These are phyloP conservation scores for Cornus florida DNA, from an alignment of 148 eudicot species.

Conservation along the genomic window DNA sequence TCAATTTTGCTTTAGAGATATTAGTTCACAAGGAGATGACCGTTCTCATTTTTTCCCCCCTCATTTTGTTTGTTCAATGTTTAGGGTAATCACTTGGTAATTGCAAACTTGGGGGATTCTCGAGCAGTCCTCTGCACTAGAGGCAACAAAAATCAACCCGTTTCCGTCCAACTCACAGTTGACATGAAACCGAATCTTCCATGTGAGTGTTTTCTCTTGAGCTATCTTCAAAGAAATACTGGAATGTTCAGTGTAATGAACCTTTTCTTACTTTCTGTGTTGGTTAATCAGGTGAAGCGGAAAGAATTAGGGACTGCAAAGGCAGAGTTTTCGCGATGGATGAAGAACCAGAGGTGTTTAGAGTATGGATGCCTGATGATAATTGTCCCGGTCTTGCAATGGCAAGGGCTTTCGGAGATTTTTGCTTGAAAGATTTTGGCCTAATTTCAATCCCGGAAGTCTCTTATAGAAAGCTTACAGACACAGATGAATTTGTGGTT, in stretches of 20 bases:
- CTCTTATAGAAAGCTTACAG: conserved; percentile 54
- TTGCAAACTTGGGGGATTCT: conserved; percentile 88
- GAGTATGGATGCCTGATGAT: conserved; percentile 81
- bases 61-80: conserved; percentile 1
- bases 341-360: conserved; percentile 59
- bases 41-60: too few relatives aligned
- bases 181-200: conserved; percentile 80
- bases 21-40: not conserved
- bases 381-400: conserved; percentile 91
- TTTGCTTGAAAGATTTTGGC: conserved; percentile 86
- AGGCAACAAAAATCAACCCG: conserved; percentile 45
- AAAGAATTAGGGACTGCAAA: conserved; percentile 49
- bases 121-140: conserved; percentile 77
- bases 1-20: not conserved
- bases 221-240: not conserved
- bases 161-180: conserved; percentile 68
- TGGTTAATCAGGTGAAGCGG: conserved; percentile 45
- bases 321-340: conserved; percentile 76
- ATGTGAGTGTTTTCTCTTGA: conserved; percentile 21
- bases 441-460: conserved; percentile 80
- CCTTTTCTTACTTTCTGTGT: not conserved
- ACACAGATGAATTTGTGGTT: conserved; percentile 76
- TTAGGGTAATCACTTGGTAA: conserved; percentile 62
- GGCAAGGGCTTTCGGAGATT: conserved; percentile 95
- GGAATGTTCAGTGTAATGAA: not conserved